Conservation (phyloP, 2,329 filamentous ascomycete genomes). For the Macroventuria anomochaeta region DNA sequence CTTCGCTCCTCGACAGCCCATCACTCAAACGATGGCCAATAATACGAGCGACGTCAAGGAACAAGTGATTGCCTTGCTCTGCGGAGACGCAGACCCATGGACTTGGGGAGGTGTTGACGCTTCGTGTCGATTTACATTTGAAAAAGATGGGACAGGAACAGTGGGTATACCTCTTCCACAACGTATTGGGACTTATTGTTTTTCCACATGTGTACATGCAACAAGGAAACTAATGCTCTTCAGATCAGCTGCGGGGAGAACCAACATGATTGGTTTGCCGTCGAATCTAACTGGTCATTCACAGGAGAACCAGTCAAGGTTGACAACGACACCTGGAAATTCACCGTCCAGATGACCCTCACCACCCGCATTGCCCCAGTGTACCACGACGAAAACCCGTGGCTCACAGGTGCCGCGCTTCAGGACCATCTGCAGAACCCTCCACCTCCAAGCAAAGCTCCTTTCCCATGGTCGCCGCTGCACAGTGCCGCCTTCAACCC, state of each 20-base stretch:
- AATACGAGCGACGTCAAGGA: background rate
- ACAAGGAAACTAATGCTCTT: background rate
- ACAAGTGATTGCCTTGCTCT: conserved; percentile 7
- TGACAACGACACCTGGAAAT: no score
- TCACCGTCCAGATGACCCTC: no score
- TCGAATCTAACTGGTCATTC: conserved; percentile 5
- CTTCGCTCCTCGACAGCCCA: background rate
- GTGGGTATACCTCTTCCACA: background rate
- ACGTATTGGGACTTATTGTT: no score
- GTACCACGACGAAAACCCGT: background rate
- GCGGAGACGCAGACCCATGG: conserved; percentile 4
- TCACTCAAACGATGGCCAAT: background rate
- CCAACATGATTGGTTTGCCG: background rate
- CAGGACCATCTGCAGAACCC: conserved; percentile 12
- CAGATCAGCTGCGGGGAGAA: conserved; percentile 2
- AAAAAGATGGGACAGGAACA: conserved; percentile 9
- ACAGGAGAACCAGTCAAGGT: background rate
- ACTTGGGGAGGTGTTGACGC: conserved; percentile 2
- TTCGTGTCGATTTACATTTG: background rate
- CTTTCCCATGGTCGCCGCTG: conserved; percentile 13
- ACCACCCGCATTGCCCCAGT: background rate
- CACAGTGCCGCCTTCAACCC: conserved; percentile 11
- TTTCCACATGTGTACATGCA: no score
- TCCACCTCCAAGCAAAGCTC: conserved; percentile 15
- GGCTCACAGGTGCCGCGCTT: conserved; percentile 1